Conservation (phyloP, 192 early-diverging fungal genomes). For the Coemansia reversa region DNA sequence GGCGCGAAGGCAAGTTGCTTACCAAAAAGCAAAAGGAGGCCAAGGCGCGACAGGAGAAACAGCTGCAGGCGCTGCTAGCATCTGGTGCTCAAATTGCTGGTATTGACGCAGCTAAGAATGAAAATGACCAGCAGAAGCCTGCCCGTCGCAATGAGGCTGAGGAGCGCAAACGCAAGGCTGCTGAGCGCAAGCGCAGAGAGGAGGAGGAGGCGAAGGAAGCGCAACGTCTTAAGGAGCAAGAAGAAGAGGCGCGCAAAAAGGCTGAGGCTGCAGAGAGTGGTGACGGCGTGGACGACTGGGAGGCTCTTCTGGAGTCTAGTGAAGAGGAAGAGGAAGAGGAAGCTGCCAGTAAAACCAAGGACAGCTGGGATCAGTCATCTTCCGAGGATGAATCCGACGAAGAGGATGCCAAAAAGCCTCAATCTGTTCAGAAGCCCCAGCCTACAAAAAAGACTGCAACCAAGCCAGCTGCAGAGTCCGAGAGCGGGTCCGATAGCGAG, state of each 20-base stretch:
- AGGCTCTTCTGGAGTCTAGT: slow-evolving; percentile 37
- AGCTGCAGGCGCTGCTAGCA: slow-evolving; percentile 72
- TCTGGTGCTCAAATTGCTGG: slow-evolving; percentile 75
- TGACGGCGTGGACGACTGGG: slow-evolving; percentile 55
- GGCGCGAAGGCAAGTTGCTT: slow-evolving; percentile 88
- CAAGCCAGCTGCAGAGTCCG: slow-evolving; percentile 47
- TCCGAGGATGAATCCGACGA: slow-evolving; percentile 57
- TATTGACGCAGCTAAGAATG: slow-evolving; percentile 23
- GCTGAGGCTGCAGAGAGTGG: slow-evolving; percentile 67
- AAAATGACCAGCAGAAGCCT: slow-evolving; percentile 11
- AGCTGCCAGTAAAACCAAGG: not conserved
- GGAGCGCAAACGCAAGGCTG: slow-evolving; percentile 43
- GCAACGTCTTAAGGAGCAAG: slow-evolving; percentile 19
- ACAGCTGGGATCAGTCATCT: slow-evolving; percentile 51
- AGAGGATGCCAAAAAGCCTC: slow-evolving; percentile 54
- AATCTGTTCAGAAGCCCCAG: not conserved
- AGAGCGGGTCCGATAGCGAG: slow-evolving; percentile 57
- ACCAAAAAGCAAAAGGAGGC: slow-evolving; percentile 91
- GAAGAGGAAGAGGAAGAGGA: slow-evolving; percentile 53
- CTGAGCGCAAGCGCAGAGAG: slow-evolving; percentile 45
- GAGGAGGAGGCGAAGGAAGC: slow-evolving; percentile 48
- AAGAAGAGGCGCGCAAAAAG: slow-evolving; percentile 59
- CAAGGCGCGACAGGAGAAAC: slow-evolving; percentile 65
- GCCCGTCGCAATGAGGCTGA: slow-evolving; percentile 30
- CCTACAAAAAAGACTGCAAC: slow-evolving; percentile 6